Percentiles rank a stretch among this genome's conserved stretches.
Evolutionary conservation across 2,329 filamentous ascomycete species (phyloP).

Genomic region (Cordyceps fumosorosea): DNA sequence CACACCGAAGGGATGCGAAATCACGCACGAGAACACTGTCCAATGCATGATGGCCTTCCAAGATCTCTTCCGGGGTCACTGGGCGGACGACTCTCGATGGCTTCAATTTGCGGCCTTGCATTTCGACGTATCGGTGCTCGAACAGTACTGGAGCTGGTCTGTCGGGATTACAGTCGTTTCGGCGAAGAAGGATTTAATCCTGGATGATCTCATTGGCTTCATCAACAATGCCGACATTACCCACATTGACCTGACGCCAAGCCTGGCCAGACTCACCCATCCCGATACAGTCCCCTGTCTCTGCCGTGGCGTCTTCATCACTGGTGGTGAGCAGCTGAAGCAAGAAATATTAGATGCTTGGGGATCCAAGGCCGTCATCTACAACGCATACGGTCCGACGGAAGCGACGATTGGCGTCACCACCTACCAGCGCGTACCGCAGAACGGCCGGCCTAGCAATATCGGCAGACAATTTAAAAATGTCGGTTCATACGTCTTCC

Average conservation of each 20-base stretch:
- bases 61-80: conserved; percentile 67
- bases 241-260: conserved; percentile 87
- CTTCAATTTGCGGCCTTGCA: conserved; percentile 92
- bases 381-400: conserved; percentile 89
- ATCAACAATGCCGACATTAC: conserved; percentile 72
- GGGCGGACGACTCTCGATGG: conserved; percentile 69
- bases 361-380: conserved; percentile 74
- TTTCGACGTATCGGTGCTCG: conserved; percentile 87
- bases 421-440: conserved; percentile 75
- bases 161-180: conserved; percentile 80
- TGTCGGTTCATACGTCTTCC: conserved; percentile 75
- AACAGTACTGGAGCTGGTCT: conserved; percentile 95
- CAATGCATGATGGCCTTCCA: conserved; percentile 88
- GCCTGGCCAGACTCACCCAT: conserved; percentile 69
- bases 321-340: conserved; percentile 80
- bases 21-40: conserved; percentile 82
- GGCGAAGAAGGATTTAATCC: conserved; percentile 74
- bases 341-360: conserved; percentile 84
- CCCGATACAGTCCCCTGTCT: conserved; percentile 76
- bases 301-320: conserved; percentile 83
- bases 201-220: conserved; percentile 71
- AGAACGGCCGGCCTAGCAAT: conserved; percentile 74
- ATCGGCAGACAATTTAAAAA: conserved; percentile 85
- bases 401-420: conserved; percentile 91
- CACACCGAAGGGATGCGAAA: conserved; percentile 78